Evolutionary conservation across 208 protist genomes (phyloP).

Genomic region (Crithidia brevicula): DNA sequence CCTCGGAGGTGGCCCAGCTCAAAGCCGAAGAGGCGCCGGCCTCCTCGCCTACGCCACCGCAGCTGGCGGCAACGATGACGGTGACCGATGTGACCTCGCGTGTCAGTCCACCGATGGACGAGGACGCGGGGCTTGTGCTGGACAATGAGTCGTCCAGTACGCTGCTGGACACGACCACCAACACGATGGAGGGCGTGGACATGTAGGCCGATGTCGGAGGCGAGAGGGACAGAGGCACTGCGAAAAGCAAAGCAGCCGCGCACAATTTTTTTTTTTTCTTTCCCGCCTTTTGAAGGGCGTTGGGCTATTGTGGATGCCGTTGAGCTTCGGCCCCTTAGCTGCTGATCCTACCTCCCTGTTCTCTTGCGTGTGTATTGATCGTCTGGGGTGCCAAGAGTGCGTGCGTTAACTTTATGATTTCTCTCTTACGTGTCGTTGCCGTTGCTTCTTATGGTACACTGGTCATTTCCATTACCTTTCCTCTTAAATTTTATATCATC

Average conservation of each 20-base stretch:
- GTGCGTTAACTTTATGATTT: no score
- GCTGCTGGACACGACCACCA: constrained; percentile 19
- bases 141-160: constrained; percentile 12
- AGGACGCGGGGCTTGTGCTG: not conserved
- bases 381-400: no score
- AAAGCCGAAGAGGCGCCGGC: not conserved
- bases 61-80: constrained; percentile 1
- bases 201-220: no score
- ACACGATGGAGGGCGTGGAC: constrained; percentile 21
- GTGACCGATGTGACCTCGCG: constrained; percentile 9
- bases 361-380: no score
- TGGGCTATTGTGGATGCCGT: no score
- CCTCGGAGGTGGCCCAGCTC: constrained; percentile 13
- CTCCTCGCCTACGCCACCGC: not conserved
- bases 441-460: no score
- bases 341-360: no score
- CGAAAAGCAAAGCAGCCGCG: not conserved
- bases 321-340: no score
- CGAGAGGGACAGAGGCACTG: no score
- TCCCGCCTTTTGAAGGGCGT: no score
- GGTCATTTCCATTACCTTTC: constrained; percentile 1
- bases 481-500: not conserved
- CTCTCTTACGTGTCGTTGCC: no score
- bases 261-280: constrained; percentile 9
- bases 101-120: not conserved